A percentile compares a stretch with the other conserved stretches of the same genome.
Conservation (phyloP, 345 rosid species). For the Stellera chamaejasme region DNA sequence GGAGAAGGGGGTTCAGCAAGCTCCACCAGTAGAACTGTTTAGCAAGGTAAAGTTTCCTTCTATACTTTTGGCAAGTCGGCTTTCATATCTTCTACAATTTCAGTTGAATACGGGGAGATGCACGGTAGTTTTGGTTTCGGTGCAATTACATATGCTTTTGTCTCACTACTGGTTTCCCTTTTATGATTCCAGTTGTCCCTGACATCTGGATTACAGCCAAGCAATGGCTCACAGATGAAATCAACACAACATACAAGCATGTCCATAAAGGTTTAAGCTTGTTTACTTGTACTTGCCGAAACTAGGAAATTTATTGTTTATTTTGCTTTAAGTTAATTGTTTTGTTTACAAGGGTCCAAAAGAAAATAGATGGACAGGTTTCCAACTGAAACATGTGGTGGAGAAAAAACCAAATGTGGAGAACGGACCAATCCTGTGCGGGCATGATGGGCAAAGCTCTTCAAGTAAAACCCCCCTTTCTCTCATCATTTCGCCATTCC, state of each 20-base stretch:
- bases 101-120: too few relatives aligned
- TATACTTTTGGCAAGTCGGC: too few relatives aligned
- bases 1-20: constrained; percentile 47
- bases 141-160: neutral
- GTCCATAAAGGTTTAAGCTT: constrained; percentile 42
- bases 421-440: constrained; percentile 31
- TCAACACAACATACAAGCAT: constrained; percentile 26
- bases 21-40: constrained; percentile 74
- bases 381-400: constrained; percentile 57
- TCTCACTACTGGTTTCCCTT: neutral
- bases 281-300: neutral
- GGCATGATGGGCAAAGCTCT: constrained; percentile 14
- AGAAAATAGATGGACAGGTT: constrained; percentile 63
- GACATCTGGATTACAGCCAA: constrained; percentile 44
- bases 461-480: constrained; percentile 1
- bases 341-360: constrained; percentile 67
- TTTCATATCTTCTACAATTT: too few relatives aligned
- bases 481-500: neutral
- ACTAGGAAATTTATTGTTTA: constrained; percentile 1
- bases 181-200: constrained; percentile 51
- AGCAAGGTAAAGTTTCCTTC: constrained; percentile 53
- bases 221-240: constrained; percentile 31
- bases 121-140: too few relatives aligned
- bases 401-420: constrained; percentile 28
- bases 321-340: constrained; percentile 22